phyloP scores from a whole-genome alignment of 495 filamentous ascomycete genomes.

The Friedmanniomyces endolithicus region DNA sequence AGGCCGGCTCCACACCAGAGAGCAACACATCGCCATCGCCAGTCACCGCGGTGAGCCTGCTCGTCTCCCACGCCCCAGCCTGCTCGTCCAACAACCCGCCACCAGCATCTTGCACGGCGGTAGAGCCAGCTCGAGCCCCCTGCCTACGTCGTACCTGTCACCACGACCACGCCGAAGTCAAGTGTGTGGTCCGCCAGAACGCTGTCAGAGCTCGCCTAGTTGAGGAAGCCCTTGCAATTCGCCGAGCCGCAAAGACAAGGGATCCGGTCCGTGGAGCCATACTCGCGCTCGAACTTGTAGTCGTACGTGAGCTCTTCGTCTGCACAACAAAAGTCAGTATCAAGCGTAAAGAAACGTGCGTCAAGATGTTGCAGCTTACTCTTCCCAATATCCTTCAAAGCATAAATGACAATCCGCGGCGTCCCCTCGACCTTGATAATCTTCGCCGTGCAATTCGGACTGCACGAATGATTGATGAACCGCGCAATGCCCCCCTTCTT shows the following conservation, averaged over 20 bases:
- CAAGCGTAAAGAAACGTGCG: too few species aligned
- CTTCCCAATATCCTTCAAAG: conserved; percentile 81
- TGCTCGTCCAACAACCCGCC: background rate
- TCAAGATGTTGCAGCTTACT: too few species aligned
- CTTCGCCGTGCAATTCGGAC: conserved; percentile 96
- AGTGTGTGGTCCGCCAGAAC: background rate
- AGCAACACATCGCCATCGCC: too few species aligned
- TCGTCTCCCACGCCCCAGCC: background rate
- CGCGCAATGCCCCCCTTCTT: conserved; percentile 96
- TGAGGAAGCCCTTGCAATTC: conserved; percentile 96
- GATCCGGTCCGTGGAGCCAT: conserved; percentile 86
- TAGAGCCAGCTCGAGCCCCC: background rate
- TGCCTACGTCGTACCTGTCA: background rate
- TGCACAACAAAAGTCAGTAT: conserved; percentile 30
- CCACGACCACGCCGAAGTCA: background rate
- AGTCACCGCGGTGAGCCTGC: background rate
- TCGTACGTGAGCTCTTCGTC: conserved; percentile 99
- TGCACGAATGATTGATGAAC: conserved; percentile 99
- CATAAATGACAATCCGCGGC: conserved; percentile 98
- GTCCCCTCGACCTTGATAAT: conserved; percentile 99
- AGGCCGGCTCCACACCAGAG: background rate
- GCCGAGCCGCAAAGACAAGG: conserved; percentile 92
- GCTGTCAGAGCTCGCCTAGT: conserved; percentile 41
- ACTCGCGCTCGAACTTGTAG: conserved; percentile 98
- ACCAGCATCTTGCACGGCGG: conserved; percentile 2